These are phyloP conservation scores for Syzygium oleosum DNA, from an alignment of 345 rosid species.

Conservation along the genomic window DNA sequence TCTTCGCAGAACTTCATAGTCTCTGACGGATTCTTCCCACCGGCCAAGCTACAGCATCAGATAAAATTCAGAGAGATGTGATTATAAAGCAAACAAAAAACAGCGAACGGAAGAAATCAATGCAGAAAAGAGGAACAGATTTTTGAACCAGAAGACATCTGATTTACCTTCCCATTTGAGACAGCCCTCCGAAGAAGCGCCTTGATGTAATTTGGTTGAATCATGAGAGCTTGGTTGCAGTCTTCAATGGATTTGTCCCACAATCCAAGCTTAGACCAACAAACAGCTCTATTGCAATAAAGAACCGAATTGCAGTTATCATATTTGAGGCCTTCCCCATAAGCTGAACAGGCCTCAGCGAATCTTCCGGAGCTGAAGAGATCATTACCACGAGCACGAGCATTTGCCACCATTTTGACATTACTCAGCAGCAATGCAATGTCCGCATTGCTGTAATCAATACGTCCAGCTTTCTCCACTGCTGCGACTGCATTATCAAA, in stretches of 20 bases:
- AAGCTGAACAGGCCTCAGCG: constrained; percentile 81
- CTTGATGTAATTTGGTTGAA: constrained; percentile 69
- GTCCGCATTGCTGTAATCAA: constrained; percentile 56
- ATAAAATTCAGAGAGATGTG: background rate
- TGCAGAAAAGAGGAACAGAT: background rate
- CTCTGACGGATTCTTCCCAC: constrained; percentile 85
- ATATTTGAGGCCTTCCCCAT: constrained; percentile 81
- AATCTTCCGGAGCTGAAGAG: constrained; percentile 68
- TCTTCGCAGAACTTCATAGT: constrained; percentile 68
- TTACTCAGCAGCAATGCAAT: constrained; percentile 45
- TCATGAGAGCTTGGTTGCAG: constrained; percentile 68
- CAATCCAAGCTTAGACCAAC: constrained; percentile 88
- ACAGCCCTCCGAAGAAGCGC: constrained; percentile 89
- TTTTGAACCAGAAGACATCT: background rate
- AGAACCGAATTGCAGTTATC: constrained; percentile 67
- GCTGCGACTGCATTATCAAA: constrained; percentile 79
- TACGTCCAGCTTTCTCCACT: constrained; percentile 62
- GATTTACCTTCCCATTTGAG: constrained; percentile 76
- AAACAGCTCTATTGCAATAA: constrained; percentile 94
- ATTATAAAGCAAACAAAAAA: background rate
- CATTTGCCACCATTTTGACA: constrained; percentile 61
- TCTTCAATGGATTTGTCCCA: constrained; percentile 90
- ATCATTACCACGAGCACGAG: constrained; percentile 78
- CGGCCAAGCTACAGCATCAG: constrained; percentile 43
- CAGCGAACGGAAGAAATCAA: background rate